Percentiles rank a stretch among this genome's conserved stretches.
Conservation (phyloP, 805 yeast genomes). For the Sugiyamaella boreocaroliniensis region DNA sequence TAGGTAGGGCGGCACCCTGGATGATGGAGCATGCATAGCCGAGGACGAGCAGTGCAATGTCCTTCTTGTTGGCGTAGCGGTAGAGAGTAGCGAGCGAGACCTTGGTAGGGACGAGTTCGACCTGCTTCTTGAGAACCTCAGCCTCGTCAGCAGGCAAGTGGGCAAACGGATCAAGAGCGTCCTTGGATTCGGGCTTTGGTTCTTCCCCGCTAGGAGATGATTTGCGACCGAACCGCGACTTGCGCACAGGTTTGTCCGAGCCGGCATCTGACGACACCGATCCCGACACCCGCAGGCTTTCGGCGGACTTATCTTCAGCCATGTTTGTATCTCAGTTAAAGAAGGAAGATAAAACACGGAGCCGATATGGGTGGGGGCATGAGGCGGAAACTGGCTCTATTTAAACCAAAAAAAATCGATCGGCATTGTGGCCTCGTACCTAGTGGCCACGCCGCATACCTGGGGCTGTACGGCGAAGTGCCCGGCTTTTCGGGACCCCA, state of each 20-base stretch:
- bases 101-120: conserved; percentile 16
- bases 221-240: conserved; percentile 1
- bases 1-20: conserved; percentile 36
- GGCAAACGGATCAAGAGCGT: conserved; percentile 22
- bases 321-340: too few species aligned
- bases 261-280: too few species aligned
- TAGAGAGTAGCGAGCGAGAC: conserved; percentile 28
- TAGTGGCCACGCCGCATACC: too few species aligned
- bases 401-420: too few species aligned
- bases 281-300: too few species aligned
- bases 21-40: conserved; percentile 32
- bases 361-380: too few species aligned
- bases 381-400: too few species aligned
- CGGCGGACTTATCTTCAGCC: too few species aligned
- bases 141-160: conserved; percentile 29
- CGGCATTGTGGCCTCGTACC: too few species aligned
- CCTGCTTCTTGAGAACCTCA: conserved; percentile 30
- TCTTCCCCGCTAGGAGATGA: not conserved
- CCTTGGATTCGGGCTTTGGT: not conserved
- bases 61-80: conserved; percentile 31
- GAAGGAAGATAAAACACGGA: too few species aligned
- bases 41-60: conserved; percentile 24
- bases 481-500: too few species aligned
- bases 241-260: not conserved
- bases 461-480: too few species aligned